Evolutionary conservation across 2,329 filamentous ascomycete genomes (phyloP).

Genomic region (Aspergillus sergii): DNA sequence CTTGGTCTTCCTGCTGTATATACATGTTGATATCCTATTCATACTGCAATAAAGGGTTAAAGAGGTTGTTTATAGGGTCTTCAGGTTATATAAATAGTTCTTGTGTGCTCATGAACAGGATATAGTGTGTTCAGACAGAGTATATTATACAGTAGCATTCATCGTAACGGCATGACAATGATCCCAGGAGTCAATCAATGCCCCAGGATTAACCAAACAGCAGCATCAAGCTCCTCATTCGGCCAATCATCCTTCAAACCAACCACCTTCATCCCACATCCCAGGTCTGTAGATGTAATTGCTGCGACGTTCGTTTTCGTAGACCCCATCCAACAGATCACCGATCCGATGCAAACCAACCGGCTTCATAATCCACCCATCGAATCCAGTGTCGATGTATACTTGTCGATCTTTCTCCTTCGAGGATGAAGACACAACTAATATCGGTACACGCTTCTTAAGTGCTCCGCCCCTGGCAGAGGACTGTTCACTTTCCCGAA

Average conservation of each 20-base stretch:
- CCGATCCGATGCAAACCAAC: slow-evolving; percentile 77
- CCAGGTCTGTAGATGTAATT: slow-evolving; percentile 70
- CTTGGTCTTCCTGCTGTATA: neutral
- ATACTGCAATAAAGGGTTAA: neutral
- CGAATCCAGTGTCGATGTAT: slow-evolving; percentile 79
- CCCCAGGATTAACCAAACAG: neutral
- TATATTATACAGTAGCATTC: slow-evolving; percentile 4
- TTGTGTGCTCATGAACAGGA: neutral
- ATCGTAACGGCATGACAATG: slow-evolving; percentile 11
- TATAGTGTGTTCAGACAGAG: neutral
- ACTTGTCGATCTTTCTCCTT: slow-evolving; percentile 67
- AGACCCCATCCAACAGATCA: slow-evolving; percentile 69
- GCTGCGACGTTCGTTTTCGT: slow-evolving; percentile 60
- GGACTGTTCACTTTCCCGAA: slow-evolving; percentile 69
- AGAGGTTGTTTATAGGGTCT: neutral
- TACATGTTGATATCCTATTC: neutral
- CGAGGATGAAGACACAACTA: slow-evolving; percentile 84
- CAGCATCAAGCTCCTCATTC: slow-evolving; percentile 19
- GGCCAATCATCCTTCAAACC: slow-evolving; percentile 59
- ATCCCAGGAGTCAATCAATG: neutral
- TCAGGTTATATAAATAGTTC: neutral
- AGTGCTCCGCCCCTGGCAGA: neutral
- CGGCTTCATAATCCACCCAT: slow-evolving; percentile 88
- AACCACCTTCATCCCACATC: slow-evolving; percentile 82
- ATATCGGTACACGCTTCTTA: slow-evolving; percentile 67